Base-by-base conservation (phyloP, 2,329 filamentous ascomycete species). In the Aspergillus udagawae region DNA sequence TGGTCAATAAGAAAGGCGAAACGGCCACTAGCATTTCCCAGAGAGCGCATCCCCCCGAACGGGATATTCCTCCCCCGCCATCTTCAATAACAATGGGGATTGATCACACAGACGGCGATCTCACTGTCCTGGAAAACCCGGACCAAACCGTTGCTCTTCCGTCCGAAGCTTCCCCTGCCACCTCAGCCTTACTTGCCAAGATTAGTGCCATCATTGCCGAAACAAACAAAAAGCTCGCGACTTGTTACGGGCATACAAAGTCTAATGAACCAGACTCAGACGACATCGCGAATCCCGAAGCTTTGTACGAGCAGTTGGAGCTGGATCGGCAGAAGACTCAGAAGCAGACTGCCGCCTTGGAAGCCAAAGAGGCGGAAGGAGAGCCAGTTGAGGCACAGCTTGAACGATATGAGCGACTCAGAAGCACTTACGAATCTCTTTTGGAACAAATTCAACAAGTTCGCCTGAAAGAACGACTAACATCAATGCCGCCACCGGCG, bases 1-100 rank as follows among this genome's bases (percentile, higher is more conserved):
- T 97, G 54, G 82, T 85, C 21, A 99, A 97, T 71, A 80, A 86
- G 53, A 85, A 91, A 56, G 91, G 92, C 28, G 83, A 96, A 60
- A 90, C 90, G 1, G 92, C 92, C 10, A 90, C 96, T 66, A 88
- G 93, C 62, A 80, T 96, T 53, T 91, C 96, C 65, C 87, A 89
- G 69, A 78, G 81, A 53, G 76, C 84, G 41, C 94, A 96, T 81
- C 86, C 79, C 60, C 76, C 81, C 53, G 85, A 88, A 60, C 83
- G 88, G 52, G 84, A 87, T 54, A 80, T 83, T 14, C 81, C 82
- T 5, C 87, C 86, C 12, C 85, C 90, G 59, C 82, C 89, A 6
- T 96, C 92, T 0, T 96, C 92, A 12, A 68, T 74, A 29, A 74
- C 71, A 8, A 75, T 75, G 65, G 73, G 70, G 29, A 77, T 70